These are phyloP conservation scores for Ceratocystis albifundus DNA, from an alignment of 2,329 filamentous ascomycete species.

Conservation along the genomic window DNA sequence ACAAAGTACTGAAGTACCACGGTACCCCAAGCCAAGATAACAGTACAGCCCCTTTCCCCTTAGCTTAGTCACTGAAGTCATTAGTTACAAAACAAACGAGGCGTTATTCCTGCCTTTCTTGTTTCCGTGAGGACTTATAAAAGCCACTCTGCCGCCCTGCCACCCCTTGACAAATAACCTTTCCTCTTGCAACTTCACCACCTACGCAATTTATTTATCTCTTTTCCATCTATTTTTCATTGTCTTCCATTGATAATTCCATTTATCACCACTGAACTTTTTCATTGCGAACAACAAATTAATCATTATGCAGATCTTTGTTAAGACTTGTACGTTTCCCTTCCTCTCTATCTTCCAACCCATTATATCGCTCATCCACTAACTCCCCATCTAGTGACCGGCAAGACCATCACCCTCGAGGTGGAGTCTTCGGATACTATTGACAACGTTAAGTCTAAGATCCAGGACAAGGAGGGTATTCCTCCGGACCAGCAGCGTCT, in stretches of 20 bases:
- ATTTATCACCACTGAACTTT: not conserved
- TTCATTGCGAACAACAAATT: slow-evolving; percentile 18
- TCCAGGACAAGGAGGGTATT: slow-evolving; percentile 86
- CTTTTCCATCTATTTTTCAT: slow-evolving; percentile 21
- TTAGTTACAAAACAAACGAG: not conserved
- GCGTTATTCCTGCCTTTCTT: slow-evolving; percentile 23
- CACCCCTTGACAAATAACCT: slow-evolving; percentile 30
- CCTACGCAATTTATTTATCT: slow-evolving; percentile 21
- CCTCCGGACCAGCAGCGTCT: slow-evolving; percentile 89
- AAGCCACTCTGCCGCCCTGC: slow-evolving; percentile 23
- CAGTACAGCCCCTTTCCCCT: not conserved
- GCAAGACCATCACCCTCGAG: slow-evolving; percentile 72
- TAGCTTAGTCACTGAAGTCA: not conserved
- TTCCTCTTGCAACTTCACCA: slow-evolving; percentile 24
- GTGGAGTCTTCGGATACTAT: slow-evolving; percentile 85
- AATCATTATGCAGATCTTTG: slow-evolving; percentile 80
- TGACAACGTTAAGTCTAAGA: slow-evolving; percentile 90
- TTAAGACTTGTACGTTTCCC: slow-evolving; percentile 74
- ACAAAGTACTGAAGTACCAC: not conserved
- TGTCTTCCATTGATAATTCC: not conserved
- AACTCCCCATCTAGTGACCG: slow-evolving; percentile 48
- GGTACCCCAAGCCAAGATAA: not conserved
- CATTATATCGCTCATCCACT: slow-evolving; percentile 37
- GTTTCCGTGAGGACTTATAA: slow-evolving; percentile 22
- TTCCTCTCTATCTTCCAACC: not conserved